Evolutionary conservation across 1,284 basidiomycete genomes (phyloP).

Genomic region (Papiliotrema fonsecae): DNA sequence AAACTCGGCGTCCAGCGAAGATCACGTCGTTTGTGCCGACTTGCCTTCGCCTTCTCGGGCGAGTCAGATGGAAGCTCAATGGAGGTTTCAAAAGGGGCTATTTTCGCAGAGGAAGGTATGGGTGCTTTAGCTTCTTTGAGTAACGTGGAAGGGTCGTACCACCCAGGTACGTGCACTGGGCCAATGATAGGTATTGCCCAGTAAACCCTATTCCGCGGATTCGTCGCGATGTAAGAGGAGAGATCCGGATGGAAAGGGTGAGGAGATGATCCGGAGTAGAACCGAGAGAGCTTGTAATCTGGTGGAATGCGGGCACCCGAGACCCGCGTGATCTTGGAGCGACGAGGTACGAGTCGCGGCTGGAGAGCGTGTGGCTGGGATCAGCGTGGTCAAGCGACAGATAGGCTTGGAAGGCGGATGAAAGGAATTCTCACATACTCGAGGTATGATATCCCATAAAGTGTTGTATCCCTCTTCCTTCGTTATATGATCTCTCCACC

Average conservation of each 20-base stretch:
- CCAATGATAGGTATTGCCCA: conserved; percentile 41
- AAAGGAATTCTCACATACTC: neutral
- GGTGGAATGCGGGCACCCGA: conserved; percentile 3
- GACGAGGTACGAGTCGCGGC: neutral
- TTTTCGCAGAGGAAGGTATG: conserved; percentile 1
- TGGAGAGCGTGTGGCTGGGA: conserved; percentile 9
- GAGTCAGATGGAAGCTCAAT: neutral
- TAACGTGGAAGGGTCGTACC: conserved; percentile 1
- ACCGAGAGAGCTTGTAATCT: conserved; percentile 12
- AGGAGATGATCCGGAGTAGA: conserved; percentile 6
- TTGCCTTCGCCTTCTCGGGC: too few species aligned
- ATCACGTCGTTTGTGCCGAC: too few species aligned
- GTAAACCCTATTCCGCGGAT: conserved; percentile 21
- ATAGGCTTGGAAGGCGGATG: too few species aligned
- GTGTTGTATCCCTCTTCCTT: neutral
- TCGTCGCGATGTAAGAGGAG: conserved; percentile 9
- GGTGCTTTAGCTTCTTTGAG: neutral
- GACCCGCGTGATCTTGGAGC: too few species aligned
- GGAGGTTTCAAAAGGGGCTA: too few species aligned
- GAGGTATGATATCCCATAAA: neutral
- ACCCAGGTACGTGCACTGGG: conserved; percentile 25
- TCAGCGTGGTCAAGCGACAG: neutral
- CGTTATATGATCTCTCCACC: neutral
- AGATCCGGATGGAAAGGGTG: conserved; percentile 35
- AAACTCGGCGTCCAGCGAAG: too few species aligned